Base-by-base conservation (phyloP, 2,329 filamentous ascomycete genomes). In the Fusarium sulawesiense region DNA sequence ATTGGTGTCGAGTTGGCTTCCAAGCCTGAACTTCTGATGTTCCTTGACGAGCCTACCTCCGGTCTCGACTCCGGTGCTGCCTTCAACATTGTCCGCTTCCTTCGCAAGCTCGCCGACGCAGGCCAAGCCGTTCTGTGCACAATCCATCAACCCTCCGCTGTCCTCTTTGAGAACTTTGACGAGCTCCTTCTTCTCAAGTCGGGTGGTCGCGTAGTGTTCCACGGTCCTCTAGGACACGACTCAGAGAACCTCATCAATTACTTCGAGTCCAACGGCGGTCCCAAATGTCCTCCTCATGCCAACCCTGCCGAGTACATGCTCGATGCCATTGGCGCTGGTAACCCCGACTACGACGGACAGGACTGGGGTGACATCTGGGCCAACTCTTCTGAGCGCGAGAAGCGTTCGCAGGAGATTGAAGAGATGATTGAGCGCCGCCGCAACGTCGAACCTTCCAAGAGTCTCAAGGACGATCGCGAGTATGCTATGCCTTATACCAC, bases 341-440 rank as follows among this genome's bases (percentile, higher is more conserved):
- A 89, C 55, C 88, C 88, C 12, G 86, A 89, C 59, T 86, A 89
- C 51, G 80, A 83, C 9, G 86, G 86, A 2, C 82, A 88, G 60
- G 88, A 92, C 71, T 92, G 89, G 89, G 84, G 81, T 3, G 84
- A 89, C 34, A 83, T 87, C 0, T 92, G 90, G 90, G 80, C 80
- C 4, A 74, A 81, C 3, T 90, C 87, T 0, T 75, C 80, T 0
- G 83, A 90, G 60, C 82, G 83, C 37, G 76, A 83, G 20, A 73
- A 78, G 6, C 82, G 85, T 11, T 79, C 80, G 0, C 75, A 78
- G 4, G 87, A 91, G 40, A 86, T 91, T 20, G 79, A 85, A 7
- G 77, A 82, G 7, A 83, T 90, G 66, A 82, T 87, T 32, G 72
- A 79, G 16, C 78, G 82, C 49, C 81, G 87, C 16, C 81, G 81